phyloP scores from a whole-genome alignment of 2,329 filamentous ascomycete species.

The Daldinia eschscholtzii region DNA sequence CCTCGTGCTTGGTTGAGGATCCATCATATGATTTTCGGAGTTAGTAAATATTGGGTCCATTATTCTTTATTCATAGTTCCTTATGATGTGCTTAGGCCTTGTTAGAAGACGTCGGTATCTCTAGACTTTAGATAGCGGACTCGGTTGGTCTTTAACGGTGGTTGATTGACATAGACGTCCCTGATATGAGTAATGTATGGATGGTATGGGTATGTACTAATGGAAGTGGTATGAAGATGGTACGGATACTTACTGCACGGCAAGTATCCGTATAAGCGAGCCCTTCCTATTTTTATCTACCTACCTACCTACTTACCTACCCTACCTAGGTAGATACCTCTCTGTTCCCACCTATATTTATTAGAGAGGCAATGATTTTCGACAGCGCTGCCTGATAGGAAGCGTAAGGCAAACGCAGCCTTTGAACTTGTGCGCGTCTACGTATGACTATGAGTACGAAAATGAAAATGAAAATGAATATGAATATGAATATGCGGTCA shows the following conservation, averaged over 20 bases:
- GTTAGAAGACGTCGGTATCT: too few species aligned
- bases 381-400: background rate
- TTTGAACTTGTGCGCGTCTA: background rate
- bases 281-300: background rate
- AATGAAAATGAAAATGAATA: too few species aligned
- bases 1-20: background rate
- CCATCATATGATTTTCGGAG: background rate
- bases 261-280: background rate
- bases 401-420: background rate
- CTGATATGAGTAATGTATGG: background rate
- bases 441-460: too few species aligned
- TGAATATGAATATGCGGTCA: slow-evolving; percentile 5
- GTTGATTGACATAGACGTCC: background rate
- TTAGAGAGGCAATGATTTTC: background rate
- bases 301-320: background rate
- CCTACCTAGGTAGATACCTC: background rate
- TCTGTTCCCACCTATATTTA: background rate
- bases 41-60: too few species aligned
- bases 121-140: too few species aligned
- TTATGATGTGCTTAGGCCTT: too few species aligned
- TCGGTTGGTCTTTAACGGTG: background rate
- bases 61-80: too few species aligned
- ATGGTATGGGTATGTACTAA: too few species aligned
- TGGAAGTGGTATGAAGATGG: background rate
- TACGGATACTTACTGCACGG: background rate